Evolutionary conservation across 371 early-diverging fungal species (phyloP).

Genomic region (Mucor racemosus): DNA sequence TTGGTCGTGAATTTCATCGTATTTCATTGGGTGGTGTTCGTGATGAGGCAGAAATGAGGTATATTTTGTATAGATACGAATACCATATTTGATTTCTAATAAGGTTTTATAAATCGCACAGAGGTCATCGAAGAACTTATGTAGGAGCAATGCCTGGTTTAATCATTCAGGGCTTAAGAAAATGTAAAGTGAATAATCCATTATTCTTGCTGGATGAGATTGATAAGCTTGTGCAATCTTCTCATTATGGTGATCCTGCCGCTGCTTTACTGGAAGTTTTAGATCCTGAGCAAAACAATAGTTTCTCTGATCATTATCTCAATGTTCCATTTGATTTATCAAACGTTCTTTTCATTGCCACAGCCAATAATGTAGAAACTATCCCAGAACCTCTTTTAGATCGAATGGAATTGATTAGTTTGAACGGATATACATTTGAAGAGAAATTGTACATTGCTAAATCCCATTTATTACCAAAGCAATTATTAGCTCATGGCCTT

Average conservation of each 20-base stretch:
- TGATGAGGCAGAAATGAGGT: slow-evolving; percentile 86
- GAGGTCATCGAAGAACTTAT: slow-evolving; percentile 91
- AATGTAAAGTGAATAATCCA: slow-evolving; percentile 80
- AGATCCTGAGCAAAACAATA: slow-evolving; percentile 88
- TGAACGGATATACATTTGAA: slow-evolving; percentile 86
- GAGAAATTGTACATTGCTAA: slow-evolving; percentile 73
- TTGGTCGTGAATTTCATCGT: slow-evolving; percentile 81
- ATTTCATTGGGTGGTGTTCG: slow-evolving; percentile 88
- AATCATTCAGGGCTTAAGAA: slow-evolving; percentile 78
- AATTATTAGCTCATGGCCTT: slow-evolving; percentile 72
- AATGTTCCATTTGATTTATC: slow-evolving; percentile 87
- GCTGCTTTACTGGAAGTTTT: slow-evolving; percentile 88
- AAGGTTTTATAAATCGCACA: slow-evolving; percentile 8
- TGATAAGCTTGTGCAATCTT: slow-evolving; percentile 77
- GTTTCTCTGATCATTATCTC: slow-evolving; percentile 85
- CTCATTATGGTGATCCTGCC: slow-evolving; percentile 77
- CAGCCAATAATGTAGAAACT: slow-evolving; percentile 81
- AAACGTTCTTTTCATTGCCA: slow-evolving; percentile 84
- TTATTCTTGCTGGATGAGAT: slow-evolving; percentile 71
- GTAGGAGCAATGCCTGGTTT: slow-evolving; percentile 89
- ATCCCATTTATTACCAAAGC: slow-evolving; percentile 69
- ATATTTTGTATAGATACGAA: not conserved
- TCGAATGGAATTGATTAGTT: slow-evolving; percentile 85
- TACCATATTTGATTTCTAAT: not conserved
- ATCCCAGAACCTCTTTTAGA: slow-evolving; percentile 85